These are phyloP conservation scores for Candida anutae DNA, from an alignment of 1,139 yeast species.

Conservation along the genomic window DNA sequence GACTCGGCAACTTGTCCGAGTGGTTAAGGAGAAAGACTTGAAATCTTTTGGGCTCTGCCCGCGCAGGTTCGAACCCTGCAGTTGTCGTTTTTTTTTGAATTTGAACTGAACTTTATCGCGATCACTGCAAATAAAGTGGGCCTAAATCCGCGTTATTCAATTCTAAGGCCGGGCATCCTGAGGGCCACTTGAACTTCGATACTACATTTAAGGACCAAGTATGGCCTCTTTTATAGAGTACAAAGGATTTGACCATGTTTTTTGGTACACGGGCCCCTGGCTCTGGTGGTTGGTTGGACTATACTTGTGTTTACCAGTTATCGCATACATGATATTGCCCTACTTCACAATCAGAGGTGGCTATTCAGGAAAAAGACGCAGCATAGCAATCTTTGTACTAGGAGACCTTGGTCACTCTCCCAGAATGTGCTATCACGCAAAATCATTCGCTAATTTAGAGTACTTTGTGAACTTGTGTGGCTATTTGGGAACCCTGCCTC, in stretches of 20 bases:
- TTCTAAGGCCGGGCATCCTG: too few relatives aligned
- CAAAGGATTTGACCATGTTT: conserved; percentile 21
- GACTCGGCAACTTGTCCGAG: conserved; percentile 55
- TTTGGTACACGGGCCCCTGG: conserved; percentile 29
- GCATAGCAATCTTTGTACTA: conserved; percentile 71
- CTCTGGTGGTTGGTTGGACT: conserved; percentile 28
- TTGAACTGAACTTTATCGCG: too few relatives aligned
- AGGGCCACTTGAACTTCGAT: too few relatives aligned
- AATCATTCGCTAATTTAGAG: conserved; percentile 61
- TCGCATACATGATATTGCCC: conserved; percentile 31
- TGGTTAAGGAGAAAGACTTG: conserved; percentile 53
- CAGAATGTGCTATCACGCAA: conserved; percentile 87
- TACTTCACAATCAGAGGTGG: conserved; percentile 13
- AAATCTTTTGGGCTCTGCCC: conserved; percentile 37
- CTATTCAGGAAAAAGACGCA: conserved; percentile 27
- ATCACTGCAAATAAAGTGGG: too few relatives aligned
- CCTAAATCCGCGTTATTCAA: too few relatives aligned
- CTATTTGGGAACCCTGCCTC: conserved; percentile 55
- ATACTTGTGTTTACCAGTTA: conserved; percentile 27
- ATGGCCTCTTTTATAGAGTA: conserved; percentile 11
- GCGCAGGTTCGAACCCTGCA: conserved; percentile 31
- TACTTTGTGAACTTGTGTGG: conserved; percentile 83
- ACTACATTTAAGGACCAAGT: too few relatives aligned
- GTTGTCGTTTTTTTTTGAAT: conserved; percentile 18
- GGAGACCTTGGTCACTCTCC: conserved; percentile 98